Conservation (phyloP, 2,329 filamentous ascomycete genomes). For the Calonectria hawksworthii region DNA sequence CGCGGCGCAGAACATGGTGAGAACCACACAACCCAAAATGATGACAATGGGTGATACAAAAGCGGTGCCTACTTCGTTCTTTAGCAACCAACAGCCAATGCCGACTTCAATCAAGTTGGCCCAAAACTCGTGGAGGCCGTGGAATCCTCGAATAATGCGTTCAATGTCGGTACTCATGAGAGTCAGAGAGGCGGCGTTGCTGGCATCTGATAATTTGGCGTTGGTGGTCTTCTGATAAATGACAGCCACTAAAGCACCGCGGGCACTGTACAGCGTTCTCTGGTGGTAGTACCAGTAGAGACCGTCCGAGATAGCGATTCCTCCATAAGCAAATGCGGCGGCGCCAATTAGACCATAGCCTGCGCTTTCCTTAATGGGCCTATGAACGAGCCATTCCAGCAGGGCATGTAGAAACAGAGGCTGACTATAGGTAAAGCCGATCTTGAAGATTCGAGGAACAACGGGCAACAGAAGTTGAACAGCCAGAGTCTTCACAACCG, state of each 20-base stretch:
- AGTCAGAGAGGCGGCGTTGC: constrained; percentile 50
- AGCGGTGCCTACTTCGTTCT: constrained; percentile 59
- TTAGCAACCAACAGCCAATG: constrained; percentile 60
- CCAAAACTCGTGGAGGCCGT: constrained; percentile 51
- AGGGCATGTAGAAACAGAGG: constrained; percentile 40
- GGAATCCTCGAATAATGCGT: constrained; percentile 44
- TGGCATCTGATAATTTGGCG: constrained; percentile 13
- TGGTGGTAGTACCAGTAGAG: constrained; percentile 18
- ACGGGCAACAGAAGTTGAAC: constrained; percentile 24
- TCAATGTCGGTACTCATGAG: constrained; percentile 63
- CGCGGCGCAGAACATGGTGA: constrained; percentile 6
- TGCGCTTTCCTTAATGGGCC: not conserved
- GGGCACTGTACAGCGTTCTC: not conserved
- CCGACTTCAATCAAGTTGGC: constrained; percentile 54
- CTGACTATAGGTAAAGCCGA: constrained; percentile 38
- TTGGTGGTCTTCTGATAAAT: not conserved
- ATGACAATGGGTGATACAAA: constrained; percentile 62
- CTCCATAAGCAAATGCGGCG: constrained; percentile 41
- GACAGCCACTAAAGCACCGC: not conserved
- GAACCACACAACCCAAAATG: constrained; percentile 20
- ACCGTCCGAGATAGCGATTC: constrained; percentile 49
- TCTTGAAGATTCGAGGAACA: constrained; percentile 35
- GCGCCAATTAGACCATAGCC: constrained; percentile 40
- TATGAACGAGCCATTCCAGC: constrained; percentile 15
- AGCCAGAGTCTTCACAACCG: constrained; percentile 23